Conservation (phyloP, 78 protist species). For the Pelomyxa schiedti region DNA sequence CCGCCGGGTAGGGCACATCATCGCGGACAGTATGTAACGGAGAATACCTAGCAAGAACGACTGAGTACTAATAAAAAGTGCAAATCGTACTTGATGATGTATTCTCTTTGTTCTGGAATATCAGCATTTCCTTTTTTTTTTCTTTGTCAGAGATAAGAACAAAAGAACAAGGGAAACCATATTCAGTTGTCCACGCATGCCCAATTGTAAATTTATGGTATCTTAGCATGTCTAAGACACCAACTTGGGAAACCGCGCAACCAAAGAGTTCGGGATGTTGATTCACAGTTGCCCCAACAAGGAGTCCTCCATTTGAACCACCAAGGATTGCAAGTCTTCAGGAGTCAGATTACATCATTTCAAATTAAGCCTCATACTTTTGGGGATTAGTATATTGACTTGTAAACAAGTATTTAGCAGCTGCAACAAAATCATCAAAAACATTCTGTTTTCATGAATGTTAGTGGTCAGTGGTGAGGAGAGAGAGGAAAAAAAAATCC, state of each 20-base stretch:
- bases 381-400: conserved; percentile 23
- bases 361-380: background rate
- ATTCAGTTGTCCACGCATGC: conserved; percentile 71
- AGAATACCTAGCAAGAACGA: conserved; percentile 26
- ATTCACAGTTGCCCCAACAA: conserved; percentile 70
- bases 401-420: conserved; percentile 49
- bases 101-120: too few species aligned
- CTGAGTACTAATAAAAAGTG: background rate
- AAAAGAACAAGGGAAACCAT: too few species aligned
- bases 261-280: conserved; percentile 79
- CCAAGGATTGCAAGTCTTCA: conserved; percentile 57
- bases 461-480: too few species aligned
- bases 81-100: conserved; percentile 34
- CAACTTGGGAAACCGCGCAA: conserved; percentile 9
- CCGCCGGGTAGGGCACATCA: conserved; percentile 36
- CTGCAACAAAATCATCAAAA: conserved; percentile 79
- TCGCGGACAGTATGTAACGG: conserved; percentile 65
- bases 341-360: background rate
- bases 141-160: too few species aligned
- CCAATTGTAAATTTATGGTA: conserved; percentile 90
- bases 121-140: conserved; percentile 20
- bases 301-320: conserved; percentile 88
- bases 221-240: conserved; percentile 81
- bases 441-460: too few species aligned
- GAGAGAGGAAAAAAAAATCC: too few species aligned